phyloP scores from a whole-genome alignment of 164 flowering plant genomes.

The Chimonanthus praecox region DNA sequence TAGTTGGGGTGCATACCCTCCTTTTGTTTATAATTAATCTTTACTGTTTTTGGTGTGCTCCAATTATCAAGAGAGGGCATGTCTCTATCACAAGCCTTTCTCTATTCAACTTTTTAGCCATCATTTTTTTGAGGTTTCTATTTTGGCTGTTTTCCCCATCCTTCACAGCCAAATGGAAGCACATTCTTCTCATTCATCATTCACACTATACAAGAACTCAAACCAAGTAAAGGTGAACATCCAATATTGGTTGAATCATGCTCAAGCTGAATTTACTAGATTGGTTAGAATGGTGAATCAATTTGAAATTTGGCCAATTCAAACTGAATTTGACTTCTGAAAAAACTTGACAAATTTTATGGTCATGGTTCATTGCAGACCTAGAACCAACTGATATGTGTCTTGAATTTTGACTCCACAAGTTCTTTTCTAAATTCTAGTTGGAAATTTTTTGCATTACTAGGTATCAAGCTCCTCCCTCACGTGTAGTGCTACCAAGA shows the following conservation, averaged over 20 bases:
- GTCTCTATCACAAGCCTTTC: too few species aligned
- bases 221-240: background rate
- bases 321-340: background rate
- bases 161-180: too few species aligned
- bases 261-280: background rate
- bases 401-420: background rate
- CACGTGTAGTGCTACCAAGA: constrained; percentile 34
- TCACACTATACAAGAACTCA: too few species aligned
- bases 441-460: background rate
- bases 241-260: background rate
- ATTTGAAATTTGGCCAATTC: background rate
- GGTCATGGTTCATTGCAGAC: background rate
- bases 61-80: too few species aligned
- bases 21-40: too few species aligned
- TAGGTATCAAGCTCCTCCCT: constrained; percentile 87
- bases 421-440: background rate
- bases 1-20: too few species aligned
- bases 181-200: too few species aligned
- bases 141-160: too few species aligned
- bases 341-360: background rate
- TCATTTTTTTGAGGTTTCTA: too few species aligned
- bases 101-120: too few species aligned
- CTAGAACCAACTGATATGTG: background rate
- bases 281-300: background rate
- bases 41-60: too few species aligned